Evolutionary conservation across 805 yeast species (phyloP), one percentile per base, ranked within the genome.

Genomic region (Sugiyamaella smithiae): DNA sequence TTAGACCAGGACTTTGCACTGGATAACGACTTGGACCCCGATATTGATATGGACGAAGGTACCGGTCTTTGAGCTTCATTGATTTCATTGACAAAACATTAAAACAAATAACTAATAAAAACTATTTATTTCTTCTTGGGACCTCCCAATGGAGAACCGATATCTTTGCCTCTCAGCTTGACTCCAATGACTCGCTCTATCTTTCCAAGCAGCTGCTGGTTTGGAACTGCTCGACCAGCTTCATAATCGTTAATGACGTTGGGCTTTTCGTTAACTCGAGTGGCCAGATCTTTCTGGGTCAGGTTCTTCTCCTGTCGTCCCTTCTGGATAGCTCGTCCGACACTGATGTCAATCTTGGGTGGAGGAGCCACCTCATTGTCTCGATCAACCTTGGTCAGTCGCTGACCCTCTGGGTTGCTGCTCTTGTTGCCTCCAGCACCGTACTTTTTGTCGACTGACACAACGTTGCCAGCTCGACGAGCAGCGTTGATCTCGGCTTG

Each of bases 261-360:
- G 53, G 97, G 97, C 75, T 93, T 93, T 73, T 93, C 99, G 67
- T 90, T 91, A 64, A 91, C 79, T 68, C 85, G 86, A 49, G 96
- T 88, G 61, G 99, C 99, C 62, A 93, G 78, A 61, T 93, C 99
- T 77, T 93, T 93, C 71, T 93, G 99, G 7, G 97, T 84, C 66
- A 90, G 67, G 63, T 81, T 80, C 76, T 89, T 88, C 51, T 87
- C 97, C 62, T 81, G 83, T 74, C 99, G 83, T 31, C 85, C 96
- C 66, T 82, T 76, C 45, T 82, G 77, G 58, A 93, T 89, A 48
- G 91, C 85, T 66, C 84, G 86, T 57, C 98, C 99, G 25, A 93
- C 98, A 50, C 73, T 71, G 11, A 78, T 73, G 49, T 88, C 96
- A 46, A 93, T 70, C 71, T 90, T 93, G 71, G 90, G 85, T 50